phyloP scores from a whole-genome alignment of 2,329 filamentous ascomycete genomes.

The Hirsutella rhossiliensis region DNA sequence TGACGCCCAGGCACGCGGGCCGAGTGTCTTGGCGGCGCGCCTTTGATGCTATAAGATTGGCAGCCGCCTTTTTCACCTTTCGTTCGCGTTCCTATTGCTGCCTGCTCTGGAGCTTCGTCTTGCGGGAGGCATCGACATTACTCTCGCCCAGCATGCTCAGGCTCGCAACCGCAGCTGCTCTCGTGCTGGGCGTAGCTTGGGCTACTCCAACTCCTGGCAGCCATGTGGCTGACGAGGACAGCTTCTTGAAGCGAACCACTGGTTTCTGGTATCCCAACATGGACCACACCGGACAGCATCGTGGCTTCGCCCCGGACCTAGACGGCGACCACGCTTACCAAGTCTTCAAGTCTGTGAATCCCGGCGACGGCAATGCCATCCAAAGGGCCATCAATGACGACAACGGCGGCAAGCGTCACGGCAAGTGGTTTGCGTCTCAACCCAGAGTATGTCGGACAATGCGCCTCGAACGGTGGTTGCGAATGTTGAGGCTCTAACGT shows the following conservation, averaged over 20 bases:
- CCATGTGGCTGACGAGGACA: slow-evolving; percentile 2
- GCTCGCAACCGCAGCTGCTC: not conserved
- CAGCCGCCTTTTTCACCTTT: too few relatives aligned
- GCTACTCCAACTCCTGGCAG: slow-evolving; percentile 6
- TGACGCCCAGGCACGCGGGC: too few relatives aligned
- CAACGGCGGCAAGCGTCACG: slow-evolving; percentile 19
- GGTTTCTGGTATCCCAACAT: slow-evolving; percentile 30
- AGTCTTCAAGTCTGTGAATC: slow-evolving; percentile 23
- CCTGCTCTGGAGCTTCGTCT: not conserved
- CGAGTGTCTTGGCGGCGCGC: too few relatives aligned
- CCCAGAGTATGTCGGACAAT: slow-evolving; percentile 18
- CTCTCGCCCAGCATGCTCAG: not conserved
- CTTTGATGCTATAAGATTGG: too few relatives aligned
- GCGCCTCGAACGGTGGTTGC: not conserved
- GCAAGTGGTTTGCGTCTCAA: slow-evolving; percentile 27
- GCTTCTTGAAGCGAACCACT: slow-evolving; percentile 8
- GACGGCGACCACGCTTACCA: slow-evolving; percentile 23
- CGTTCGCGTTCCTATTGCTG: too few relatives aligned
- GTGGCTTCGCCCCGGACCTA: slow-evolving; percentile 28
- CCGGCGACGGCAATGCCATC: slow-evolving; percentile 24
- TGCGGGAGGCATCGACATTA: not conserved
- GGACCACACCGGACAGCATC: slow-evolving; percentile 22
- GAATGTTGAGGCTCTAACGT: not conserved
- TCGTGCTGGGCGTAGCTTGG: slow-evolving; percentile 6
- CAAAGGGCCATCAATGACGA: slow-evolving; percentile 26